These are phyloP conservation scores for Triticum aestivum DNA, from an alignment of 176 grass and related monocot genomes.

Conservation along the genomic window IWGSC_CS_RefSeq_v2.1 NC_057805.1:35727861-35728360, in stretches of 20 bases:
- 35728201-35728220: slow-evolving; percentile 89
- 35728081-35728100: not conserved
- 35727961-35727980: slow-evolving; percentile 71
- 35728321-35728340: slow-evolving; percentile 85
- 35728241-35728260: slow-evolving; percentile 89
- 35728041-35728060: slow-evolving; percentile 79
- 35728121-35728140: not conserved
- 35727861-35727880: slow-evolving; percentile 99
- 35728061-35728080: slow-evolving; percentile 90
- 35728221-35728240: slow-evolving; percentile 91
- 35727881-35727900: slow-evolving; percentile 97
- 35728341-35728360: slow-evolving; percentile 90
- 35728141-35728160: not conserved
- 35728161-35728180: not conserved
- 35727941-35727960: slow-evolving; percentile 79
- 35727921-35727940: slow-evolving; percentile 85
- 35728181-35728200: slow-evolving; percentile 37
- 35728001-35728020: slow-evolving; percentile 54
- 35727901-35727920: slow-evolving; percentile 94
- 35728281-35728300: slow-evolving; percentile 78
- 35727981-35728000: slow-evolving; percentile 52
- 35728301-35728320: slow-evolving; percentile 80
- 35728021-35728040: slow-evolving; percentile 84
- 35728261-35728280: slow-evolving; percentile 91
- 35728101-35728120: not conserved